These are phyloP conservation scores for Prunus padus DNA, from an alignment of 306 rosid genomes.

Conservation along the genomic window DNA sequence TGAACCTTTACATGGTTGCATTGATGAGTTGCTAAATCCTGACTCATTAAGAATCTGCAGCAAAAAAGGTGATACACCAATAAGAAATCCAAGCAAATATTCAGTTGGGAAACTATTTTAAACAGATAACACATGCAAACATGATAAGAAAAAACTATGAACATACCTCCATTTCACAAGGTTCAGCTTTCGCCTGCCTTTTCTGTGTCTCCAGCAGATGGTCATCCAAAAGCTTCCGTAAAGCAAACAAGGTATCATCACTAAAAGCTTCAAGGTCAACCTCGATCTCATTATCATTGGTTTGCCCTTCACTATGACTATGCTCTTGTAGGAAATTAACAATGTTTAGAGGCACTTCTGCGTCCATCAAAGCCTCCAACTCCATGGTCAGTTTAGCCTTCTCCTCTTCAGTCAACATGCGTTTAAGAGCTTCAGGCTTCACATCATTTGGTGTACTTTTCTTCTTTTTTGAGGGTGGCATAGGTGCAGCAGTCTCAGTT, in stretches of 20 bases:
- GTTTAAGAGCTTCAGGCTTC: conserved; percentile 43
- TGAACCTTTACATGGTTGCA: conserved; percentile 72
- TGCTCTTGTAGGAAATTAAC: conserved; percentile 73
- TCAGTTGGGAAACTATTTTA: background rate
- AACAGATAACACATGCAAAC: background rate
- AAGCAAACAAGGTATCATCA: conserved; percentile 62
- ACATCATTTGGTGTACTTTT: conserved; percentile 39
- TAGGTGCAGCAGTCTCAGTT: conserved; percentile 34
- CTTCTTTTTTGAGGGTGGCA: conserved; percentile 58
- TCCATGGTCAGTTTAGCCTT: conserved; percentile 62
- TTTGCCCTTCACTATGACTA: conserved; percentile 42
- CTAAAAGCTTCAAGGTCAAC: conserved; percentile 79
- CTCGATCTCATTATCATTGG: conserved; percentile 83
- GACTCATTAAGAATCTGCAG: conserved; percentile 69
- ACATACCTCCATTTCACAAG: conserved; percentile 76
- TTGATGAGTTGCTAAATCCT: conserved; percentile 73
- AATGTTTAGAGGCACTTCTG: conserved; percentile 72
- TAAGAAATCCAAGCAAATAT: conserved; percentile 15
- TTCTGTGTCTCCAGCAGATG: conserved; percentile 62
- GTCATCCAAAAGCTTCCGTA: conserved; percentile 74
- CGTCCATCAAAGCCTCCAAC: conserved; percentile 56
- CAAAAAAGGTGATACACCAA: conserved; percentile 19
- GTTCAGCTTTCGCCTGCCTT: conserved; percentile 46
- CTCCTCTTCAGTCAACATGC: conserved; percentile 57
- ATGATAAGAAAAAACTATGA: conserved; percentile 12